Conservation (phyloP, 768 basidiomycete genomes). For the Mycena metata region DNA sequence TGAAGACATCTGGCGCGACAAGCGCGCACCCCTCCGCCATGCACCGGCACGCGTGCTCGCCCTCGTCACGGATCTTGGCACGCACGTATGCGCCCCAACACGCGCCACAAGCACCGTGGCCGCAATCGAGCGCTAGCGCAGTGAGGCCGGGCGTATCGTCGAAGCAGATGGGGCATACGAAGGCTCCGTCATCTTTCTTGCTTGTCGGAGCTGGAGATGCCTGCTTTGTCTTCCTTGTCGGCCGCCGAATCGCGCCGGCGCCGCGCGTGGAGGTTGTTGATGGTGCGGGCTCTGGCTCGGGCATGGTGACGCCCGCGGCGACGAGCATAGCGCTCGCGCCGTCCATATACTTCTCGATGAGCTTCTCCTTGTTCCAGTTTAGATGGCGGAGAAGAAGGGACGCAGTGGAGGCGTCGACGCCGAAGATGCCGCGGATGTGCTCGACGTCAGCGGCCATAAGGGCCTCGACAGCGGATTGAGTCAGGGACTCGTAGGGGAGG, state of each 20-base stretch:
- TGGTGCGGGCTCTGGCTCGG: conserved; percentile 56
- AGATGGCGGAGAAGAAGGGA: conserved; percentile 84
- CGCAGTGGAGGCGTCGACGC: conserved; percentile 88
- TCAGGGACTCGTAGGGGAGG: conserved; percentile 85
- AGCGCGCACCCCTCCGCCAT: conserved; percentile 85
- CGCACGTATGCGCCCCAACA: conserved; percentile 89
- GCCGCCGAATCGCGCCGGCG: conserved; percentile 48
- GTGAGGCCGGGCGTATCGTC: conserved; percentile 73
- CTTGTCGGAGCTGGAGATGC: not conserved
- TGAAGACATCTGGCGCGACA: conserved; percentile 73
- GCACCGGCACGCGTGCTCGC: conserved; percentile 79
- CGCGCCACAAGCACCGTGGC: conserved; percentile 84
- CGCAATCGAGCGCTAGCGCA: conserved; percentile 82
- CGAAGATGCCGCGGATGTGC: conserved; percentile 90
- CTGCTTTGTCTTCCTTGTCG: conserved; percentile 41
- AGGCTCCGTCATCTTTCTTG: conserved; percentile 56
- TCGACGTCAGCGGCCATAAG: conserved; percentile 85
- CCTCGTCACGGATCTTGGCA: conserved; percentile 88
- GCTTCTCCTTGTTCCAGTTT: conserved; percentile 95
- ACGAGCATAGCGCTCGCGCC: conserved; percentile 79
- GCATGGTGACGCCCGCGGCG: conserved; percentile 75
- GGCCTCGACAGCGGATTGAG: conserved; percentile 79
- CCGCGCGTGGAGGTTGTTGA: no score
- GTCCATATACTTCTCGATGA: conserved; percentile 98
- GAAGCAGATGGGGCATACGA: conserved; percentile 95